Percentiles rank a stretch among this genome's conserved stretches.
phyloP scores from a whole-genome alignment of 1,284 basidiomycete species.

The Kwoniella shivajii region DNA sequence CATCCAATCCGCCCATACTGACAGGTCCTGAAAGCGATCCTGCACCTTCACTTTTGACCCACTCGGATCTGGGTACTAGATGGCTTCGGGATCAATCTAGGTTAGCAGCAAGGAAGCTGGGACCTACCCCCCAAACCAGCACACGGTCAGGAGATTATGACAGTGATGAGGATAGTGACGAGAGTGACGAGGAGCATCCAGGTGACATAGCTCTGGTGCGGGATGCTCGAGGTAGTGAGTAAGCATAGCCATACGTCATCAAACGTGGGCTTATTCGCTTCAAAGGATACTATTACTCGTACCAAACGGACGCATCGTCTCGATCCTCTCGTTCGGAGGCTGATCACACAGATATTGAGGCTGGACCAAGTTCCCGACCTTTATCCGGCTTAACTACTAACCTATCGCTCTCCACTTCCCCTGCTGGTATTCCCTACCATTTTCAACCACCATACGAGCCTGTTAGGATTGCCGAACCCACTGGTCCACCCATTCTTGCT shows the following conservation, averaged over 20 bases:
- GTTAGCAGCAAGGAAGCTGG: conserved; percentile 36
- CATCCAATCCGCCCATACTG: conserved; percentile 6
- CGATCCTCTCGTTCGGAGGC: conserved; percentile 29
- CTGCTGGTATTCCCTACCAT: conserved; percentile 23
- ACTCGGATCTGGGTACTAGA: conserved; percentile 65
- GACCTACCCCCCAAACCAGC: conserved; percentile 13
- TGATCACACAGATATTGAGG: conserved; percentile 14
- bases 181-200: conserved; percentile 43
- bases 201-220: conserved; percentile 47
- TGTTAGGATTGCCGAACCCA: conserved; percentile 58
- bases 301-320: conserved; percentile 42
- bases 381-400: conserved; percentile 23
- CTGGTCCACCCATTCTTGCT: conserved; percentile 63
- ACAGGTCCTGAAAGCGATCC: conserved; percentile 31
- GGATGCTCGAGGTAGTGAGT: conserved; percentile 53
- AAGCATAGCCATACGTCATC: not conserved
- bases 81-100: conserved; percentile 83
- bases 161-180: conserved; percentile 43
- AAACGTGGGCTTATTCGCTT: not conserved
- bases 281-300: conserved; percentile 54
- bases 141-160: conserved; percentile 24
- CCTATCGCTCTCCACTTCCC: conserved; percentile 25
- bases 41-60: conserved; percentile 41
- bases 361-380: conserved; percentile 1
- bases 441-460: conserved; percentile 46